Base-by-base conservation (phyloP, 1,284 basidiomycete genomes). In the Pascua guehoae region DNA sequence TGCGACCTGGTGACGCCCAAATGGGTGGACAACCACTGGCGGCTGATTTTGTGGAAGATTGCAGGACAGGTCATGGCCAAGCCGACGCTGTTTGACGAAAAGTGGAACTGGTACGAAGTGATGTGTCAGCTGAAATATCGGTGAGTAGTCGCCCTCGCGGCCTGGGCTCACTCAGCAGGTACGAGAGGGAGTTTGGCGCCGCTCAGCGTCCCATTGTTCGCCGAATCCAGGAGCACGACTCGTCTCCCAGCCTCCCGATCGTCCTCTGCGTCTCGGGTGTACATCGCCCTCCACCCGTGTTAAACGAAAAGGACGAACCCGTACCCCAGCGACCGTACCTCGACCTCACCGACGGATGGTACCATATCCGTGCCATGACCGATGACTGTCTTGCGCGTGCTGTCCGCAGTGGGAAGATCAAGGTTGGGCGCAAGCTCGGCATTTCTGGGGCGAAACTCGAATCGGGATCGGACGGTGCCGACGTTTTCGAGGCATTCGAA, bases 321-420 rank as follows among this genome's bases (percentile, higher is more conserved):
- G 66, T 78, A 15, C 41, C 46, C 3, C 75, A 76, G 37, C 60
- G 50, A 39, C 79, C 24, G 69, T 79, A 61, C 81, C 84, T 18
- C 81, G 93, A 96, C 73, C 79, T 98, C 12, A 93, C 91, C 0
- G 96, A 98, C 70, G 95, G 95, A 10, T 98, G 95, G 96, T 98
- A 98, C 69, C 80, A 85, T 39, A 81, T 98, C 12, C 83, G 86
- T 12, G 88, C 91, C 0, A 80, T 81, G 42, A 79, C 91, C 7
- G 94, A 98, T 72, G 78, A 80, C 12, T 83, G 87, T 2, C 79
- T 98, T 10, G 80, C 81, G 1, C 81, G 86, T 24, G 95, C 91
- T 0, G 79, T 89, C 7, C 77, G 78, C 41, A 82, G 81, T 17
- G 86, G 88, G 0, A 80, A 82, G 46, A 82, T 98, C 47, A 78